A percentile compares a stretch with the other conserved stretches of the same genome.
phyloP scores from a whole-genome alignment of 106 monocot genomes.

The Dendrobium officinale region DNA sequence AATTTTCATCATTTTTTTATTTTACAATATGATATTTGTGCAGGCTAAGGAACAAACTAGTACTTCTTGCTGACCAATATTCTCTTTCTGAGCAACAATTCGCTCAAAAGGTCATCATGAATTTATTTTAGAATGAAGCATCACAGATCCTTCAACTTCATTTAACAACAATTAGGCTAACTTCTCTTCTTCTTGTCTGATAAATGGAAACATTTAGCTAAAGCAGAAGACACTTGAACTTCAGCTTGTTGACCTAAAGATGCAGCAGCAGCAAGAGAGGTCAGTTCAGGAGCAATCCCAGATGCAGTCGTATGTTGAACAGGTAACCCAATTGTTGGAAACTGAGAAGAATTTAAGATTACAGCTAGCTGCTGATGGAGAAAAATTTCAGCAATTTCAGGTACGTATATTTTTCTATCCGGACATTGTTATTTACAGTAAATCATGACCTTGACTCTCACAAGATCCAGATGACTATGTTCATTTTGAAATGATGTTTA shows the following conservation, averaged over 20 bases:
- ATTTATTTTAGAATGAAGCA: background rate
- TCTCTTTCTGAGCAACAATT: slow-evolving; percentile 75
- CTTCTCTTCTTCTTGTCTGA: slow-evolving; percentile 7
- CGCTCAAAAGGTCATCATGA: slow-evolving; percentile 51
- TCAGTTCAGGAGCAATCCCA: slow-evolving; percentile 75
- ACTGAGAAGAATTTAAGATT: slow-evolving; percentile 78
- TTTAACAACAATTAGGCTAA: slow-evolving; percentile 2
- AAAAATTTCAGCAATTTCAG: slow-evolving; percentile 98
- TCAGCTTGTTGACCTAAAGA: slow-evolving; percentile 88
- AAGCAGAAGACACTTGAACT: slow-evolving; percentile 86
- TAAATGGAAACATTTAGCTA: slow-evolving; percentile 34
- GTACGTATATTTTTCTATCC: slow-evolving; percentile 20
- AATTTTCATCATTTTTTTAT: background rate
- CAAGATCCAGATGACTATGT: background rate
- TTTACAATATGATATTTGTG: slow-evolving; percentile 2
- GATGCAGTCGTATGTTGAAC: slow-evolving; percentile 73
- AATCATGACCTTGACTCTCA: background rate
- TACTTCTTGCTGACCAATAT: slow-evolving; percentile 85
- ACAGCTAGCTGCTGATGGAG: slow-evolving; percentile 85
- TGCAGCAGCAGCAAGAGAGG: slow-evolving; percentile 85
- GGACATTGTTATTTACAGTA: background rate
- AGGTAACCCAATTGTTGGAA: slow-evolving; percentile 68
- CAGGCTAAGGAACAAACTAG: slow-evolving; percentile 87
- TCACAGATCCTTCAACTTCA: background rate
- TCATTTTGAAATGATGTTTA: background rate